Evolutionary conservation across 2,329 filamentous ascomycete species (phyloP).

Genomic region (Penicillium sp.): DNA sequence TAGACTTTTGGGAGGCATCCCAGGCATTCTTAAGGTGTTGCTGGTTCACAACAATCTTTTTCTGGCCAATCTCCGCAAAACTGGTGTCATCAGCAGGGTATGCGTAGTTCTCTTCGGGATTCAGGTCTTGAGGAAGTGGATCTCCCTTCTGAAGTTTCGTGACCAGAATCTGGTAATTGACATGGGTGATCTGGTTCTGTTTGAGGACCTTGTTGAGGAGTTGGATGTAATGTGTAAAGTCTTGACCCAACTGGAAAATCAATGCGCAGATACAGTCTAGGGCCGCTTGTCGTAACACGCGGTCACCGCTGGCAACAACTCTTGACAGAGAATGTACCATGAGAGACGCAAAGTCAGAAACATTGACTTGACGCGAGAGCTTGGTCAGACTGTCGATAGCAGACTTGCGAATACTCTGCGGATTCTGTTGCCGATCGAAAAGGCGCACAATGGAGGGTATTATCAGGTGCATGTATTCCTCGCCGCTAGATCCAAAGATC

Average conservation of each 20-base stretch:
- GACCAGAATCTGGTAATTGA: slow-evolving; percentile 90
- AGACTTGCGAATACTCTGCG: slow-evolving; percentile 76
- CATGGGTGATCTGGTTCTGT: slow-evolving; percentile 79
- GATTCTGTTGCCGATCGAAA: slow-evolving; percentile 87
- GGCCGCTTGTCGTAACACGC: slow-evolving; percentile 75
- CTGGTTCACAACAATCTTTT: slow-evolving; percentile 96
- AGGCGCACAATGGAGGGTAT: slow-evolving; percentile 93
- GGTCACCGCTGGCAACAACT: slow-evolving; percentile 75
- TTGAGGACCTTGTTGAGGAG: slow-evolving; percentile 88
- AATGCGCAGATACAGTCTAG: slow-evolving; percentile 93
- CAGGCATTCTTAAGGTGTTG: slow-evolving; percentile 96
- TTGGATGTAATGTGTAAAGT: slow-evolving; percentile 91
- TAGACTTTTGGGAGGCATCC: slow-evolving; percentile 96
- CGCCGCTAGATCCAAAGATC: slow-evolving; percentile 91
- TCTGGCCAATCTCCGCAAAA: slow-evolving; percentile 81
- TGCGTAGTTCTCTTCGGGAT: slow-evolving; percentile 79
- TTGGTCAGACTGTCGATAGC: slow-evolving; percentile 95
- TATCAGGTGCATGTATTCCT: slow-evolving; percentile 99
- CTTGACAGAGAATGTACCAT: slow-evolving; percentile 93
- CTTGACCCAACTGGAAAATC: slow-evolving; percentile 93
- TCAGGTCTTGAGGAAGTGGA: slow-evolving; percentile 90
- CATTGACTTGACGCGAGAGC: slow-evolving; percentile 92
- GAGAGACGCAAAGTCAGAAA: slow-evolving; percentile 94
- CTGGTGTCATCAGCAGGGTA: slow-evolving; percentile 79
- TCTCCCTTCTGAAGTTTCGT: slow-evolving; percentile 94